Evolutionary conservation across 129 eudicot species (phyloP).

Genomic region (Artemisia argyi): DNA sequence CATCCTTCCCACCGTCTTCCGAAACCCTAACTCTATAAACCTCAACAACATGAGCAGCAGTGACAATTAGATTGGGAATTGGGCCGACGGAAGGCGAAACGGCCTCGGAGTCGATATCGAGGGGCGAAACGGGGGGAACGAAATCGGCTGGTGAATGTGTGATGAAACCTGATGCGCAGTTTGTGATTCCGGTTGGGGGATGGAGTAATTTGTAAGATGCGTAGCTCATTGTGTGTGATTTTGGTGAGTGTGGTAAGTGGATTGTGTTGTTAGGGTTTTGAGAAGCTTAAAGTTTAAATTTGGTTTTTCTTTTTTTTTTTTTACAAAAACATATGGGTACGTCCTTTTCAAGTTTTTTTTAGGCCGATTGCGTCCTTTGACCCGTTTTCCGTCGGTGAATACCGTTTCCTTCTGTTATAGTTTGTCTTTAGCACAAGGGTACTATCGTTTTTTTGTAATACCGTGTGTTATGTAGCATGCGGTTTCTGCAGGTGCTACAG

Average conservation of each 20-base stretch:
- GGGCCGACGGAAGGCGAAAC: slow-evolving; percentile 65
- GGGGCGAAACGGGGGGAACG: slow-evolving; percentile 44
- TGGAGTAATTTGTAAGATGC: slow-evolving; percentile 96
- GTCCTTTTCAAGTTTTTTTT: no score
- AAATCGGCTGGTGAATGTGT: slow-evolving; percentile 69
- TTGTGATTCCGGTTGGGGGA: slow-evolving; percentile 86
- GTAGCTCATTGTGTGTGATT: slow-evolving; percentile 62
- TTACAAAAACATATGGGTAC: no score
- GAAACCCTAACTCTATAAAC: slow-evolving; percentile 62
- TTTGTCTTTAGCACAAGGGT: no score
- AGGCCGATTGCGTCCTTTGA: no score
- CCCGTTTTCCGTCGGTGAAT: no score
- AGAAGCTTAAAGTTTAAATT: no score
- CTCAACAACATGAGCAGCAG: slow-evolving; percentile 77
- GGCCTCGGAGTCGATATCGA: slow-evolving; percentile 71
- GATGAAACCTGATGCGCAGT: slow-evolving; percentile 85
- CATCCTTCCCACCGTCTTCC: slow-evolving; percentile 46
- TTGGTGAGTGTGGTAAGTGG: not conserved
- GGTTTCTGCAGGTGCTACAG: no score
- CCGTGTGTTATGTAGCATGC: no score
- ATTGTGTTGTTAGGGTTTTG: slow-evolving; percentile 12
- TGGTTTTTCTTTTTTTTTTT: no score
- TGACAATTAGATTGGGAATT: slow-evolving; percentile 73
- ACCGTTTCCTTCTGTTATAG: no score
- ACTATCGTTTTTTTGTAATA: no score